Conservation (phyloP, 257 asterid genomes). For the Petunia secreta region DNA sequence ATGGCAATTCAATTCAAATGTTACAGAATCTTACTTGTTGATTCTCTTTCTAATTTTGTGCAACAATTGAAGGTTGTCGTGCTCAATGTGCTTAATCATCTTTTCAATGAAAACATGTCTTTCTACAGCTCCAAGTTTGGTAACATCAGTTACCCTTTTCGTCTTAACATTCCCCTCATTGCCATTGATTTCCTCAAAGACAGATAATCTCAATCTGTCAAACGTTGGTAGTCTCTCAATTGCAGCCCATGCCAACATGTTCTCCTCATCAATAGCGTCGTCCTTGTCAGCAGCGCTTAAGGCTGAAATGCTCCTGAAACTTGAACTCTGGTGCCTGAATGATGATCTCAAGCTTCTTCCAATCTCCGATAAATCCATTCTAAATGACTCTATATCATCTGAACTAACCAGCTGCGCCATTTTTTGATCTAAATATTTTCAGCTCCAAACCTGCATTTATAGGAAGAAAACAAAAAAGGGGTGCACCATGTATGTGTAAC, state of each 20-base stretch:
- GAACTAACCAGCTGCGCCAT: slow-evolving; percentile 34
- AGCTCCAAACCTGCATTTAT: slow-evolving; percentile 19
- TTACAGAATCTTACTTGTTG: slow-evolving; percentile 42
- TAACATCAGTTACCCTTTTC: slow-evolving; percentile 50
- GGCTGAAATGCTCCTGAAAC: slow-evolving; percentile 28
- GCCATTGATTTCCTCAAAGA: slow-evolving; percentile 37
- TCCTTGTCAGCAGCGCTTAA: slow-evolving; percentile 15
- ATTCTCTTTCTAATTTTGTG: slow-evolving; percentile 51
- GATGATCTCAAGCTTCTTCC: slow-evolving; percentile 39
- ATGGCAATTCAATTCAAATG: not conserved
- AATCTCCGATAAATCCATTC: slow-evolving; percentile 33
- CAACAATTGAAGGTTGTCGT: slow-evolving; percentile 51
- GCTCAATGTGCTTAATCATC: slow-evolving; percentile 54
- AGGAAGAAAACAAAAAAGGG: not conserved
- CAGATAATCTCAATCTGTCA: slow-evolving; percentile 33
- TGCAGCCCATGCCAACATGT: slow-evolving; percentile 37
- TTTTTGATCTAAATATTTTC: slow-evolving; percentile 23
- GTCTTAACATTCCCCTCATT: slow-evolving; percentile 35
- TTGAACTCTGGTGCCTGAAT: slow-evolving; percentile 22
- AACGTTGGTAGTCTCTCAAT: slow-evolving; percentile 39
- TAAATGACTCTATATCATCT: slow-evolving; percentile 33
- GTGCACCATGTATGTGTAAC: slow-evolving; percentile 11
- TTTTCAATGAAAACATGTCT: slow-evolving; percentile 49
- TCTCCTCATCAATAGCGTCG: slow-evolving; percentile 23
- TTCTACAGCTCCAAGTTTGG: slow-evolving; percentile 46